Percentiles rank a stretch among this genome's conserved stretches.
Conservation (phyloP, 129 eudicot genomes). For the Arctium lappa region DNA sequence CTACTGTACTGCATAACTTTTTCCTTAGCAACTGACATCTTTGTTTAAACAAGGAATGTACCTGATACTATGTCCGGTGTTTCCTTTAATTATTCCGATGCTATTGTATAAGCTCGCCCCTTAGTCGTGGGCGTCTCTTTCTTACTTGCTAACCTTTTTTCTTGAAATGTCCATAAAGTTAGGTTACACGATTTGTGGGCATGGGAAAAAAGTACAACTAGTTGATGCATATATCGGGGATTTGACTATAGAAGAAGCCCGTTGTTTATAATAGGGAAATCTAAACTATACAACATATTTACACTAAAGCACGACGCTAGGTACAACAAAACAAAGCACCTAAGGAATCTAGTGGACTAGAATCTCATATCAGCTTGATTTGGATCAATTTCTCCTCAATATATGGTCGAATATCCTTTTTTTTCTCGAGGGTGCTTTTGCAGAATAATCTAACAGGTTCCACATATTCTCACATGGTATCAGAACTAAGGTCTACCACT, state of each 20-base stretch:
- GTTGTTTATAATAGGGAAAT: not conserved
- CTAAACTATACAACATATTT: slow-evolving; percentile 21
- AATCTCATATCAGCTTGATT: not conserved
- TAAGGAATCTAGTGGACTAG: not conserved
- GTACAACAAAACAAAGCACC: slow-evolving; percentile 20
- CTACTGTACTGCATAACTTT: not conserved
- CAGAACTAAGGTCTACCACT: not conserved
- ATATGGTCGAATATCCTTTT: not conserved
- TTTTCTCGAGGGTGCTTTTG: not conserved
- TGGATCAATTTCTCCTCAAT: not conserved
- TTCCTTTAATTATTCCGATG: not conserved
- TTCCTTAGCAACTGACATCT: not conserved
- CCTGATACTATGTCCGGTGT: not conserved
- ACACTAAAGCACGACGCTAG: slow-evolving; percentile 13
- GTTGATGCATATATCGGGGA: not conserved
- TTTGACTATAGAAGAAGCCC: not conserved
- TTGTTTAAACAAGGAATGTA: not conserved
- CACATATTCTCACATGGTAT: not conserved
- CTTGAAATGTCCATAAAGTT: not conserved
- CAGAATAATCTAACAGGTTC: not conserved
- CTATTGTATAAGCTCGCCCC: not conserved
- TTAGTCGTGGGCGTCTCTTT: not conserved
- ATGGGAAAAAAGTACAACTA: not conserved
- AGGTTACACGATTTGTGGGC: not conserved
- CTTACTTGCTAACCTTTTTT: not conserved